Base-by-base conservation (phyloP, 371 early-diverging fungal species). In the Thermomucor indicae-seudaticae region DNA sequence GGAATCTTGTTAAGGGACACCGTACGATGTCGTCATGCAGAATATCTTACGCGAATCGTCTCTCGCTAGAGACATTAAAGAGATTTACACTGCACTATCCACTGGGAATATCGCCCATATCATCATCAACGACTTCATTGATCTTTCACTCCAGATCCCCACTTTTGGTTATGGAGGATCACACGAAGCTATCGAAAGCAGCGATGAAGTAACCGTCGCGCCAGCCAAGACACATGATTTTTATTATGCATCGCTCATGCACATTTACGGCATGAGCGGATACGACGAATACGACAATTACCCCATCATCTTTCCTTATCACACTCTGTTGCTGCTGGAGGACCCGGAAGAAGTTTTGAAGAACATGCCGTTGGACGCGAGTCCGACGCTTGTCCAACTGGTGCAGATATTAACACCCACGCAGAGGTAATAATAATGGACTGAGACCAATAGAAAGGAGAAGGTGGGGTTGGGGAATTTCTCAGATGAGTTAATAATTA, bases 401-500 rank as follows among this genome's bases (percentile, higher is more conserved):
- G 85, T 96, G 6, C 91, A 93, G 39, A 83, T 85, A n/a, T 77
- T 93, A 16, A 87, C 89, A n/a, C 95, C 95, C 0, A 91, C 88
- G 16, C 87, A 85, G 59, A 80, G 85, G 81, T 86, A 71, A 51
- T 51, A 14, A 37, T 37, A 12, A 27, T 38, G 22, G 17, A 38
- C 16, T 49, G 11, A 25, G 14, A 23, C 38, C 19, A 17, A 31
- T 14, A 43, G 19, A 32, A 35, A 41, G 24, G 28, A 35, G 28
- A 41, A 47, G 23, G 11, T 10, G 27, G 10, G 12, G 35, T n/a
- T n/a, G n/a, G n/a, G n/a, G n/a, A n/a, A n/a, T n/a, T n/a, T n/a
- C n/a, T n/a, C n/a, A n/a, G n/a, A n/a, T n/a, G n/a, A n/a, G n/a
- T n/a, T n/a, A n/a, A n/a, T n/a, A n/a, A n/a, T n/a, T n/a, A n/a